A percentile compares a stretch with the other conserved stretches of the same genome.
phyloP scores from a whole-genome alignment of 2,329 filamentous ascomycete species.

The Diatrype stigma region DNA sequence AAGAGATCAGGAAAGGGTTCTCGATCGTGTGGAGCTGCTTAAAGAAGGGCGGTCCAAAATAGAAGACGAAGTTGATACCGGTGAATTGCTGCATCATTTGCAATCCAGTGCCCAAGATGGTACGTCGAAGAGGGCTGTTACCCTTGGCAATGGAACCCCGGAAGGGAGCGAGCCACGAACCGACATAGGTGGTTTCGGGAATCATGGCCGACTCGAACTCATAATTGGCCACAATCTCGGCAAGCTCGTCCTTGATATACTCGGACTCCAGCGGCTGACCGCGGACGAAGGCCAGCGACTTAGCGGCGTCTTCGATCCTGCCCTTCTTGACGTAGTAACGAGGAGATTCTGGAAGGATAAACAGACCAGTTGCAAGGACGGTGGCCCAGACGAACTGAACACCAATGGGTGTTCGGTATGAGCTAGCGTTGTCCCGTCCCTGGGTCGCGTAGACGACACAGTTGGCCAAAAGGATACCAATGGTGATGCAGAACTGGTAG shows the following conservation, averaged over 20 bases:
- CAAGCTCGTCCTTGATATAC: conserved; percentile 64
- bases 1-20: conserved; percentile 67
- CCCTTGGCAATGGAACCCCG: conserved; percentile 51
- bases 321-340: conserved; percentile 69
- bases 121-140: conserved; percentile 54
- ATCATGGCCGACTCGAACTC: conserved; percentile 62
- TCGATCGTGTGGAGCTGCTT: conserved; percentile 58
- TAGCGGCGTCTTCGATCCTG: conserved; percentile 54
- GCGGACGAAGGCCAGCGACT: conserved; percentile 56
- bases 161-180: conserved; percentile 57
- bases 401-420: conserved; percentile 68
- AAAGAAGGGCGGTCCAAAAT: conserved; percentile 69
- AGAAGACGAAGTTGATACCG: conserved; percentile 74
- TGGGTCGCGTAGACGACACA: conserved; percentile 66
- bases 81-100: conserved; percentile 30
- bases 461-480: conserved; percentile 66
- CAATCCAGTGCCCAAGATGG: conserved; percentile 32
- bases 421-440: conserved; percentile 51
- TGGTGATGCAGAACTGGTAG: conserved; percentile 75
- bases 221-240: conserved; percentile 71
- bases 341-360: conserved; percentile 58
- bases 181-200: conserved; percentile 52
- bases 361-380: conserved; percentile 33
- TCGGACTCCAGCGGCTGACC: conserved; percentile 61
- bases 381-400: conserved; percentile 57